Evolutionary conservation across 176 grass and related monocot species (phyloP), one percentile per base, ranked within the genome.

Genomic region (Bonia amplexicaulis): DNA sequence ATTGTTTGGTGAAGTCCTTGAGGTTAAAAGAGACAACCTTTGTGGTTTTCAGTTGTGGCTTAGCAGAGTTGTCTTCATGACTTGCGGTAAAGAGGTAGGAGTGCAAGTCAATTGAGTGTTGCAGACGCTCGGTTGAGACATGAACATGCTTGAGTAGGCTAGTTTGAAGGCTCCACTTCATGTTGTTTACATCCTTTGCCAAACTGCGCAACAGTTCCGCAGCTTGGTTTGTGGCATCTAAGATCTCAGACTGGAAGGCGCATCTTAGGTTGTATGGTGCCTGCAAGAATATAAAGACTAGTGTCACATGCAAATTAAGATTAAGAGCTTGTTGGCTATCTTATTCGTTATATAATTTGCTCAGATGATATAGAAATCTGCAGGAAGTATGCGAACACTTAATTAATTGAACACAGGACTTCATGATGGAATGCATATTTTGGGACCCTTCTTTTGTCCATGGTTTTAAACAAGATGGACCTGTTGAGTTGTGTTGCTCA

Each of bases 191-290:
- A 64, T 93, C 89, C 47, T 92, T 93, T 27, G 73, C 85, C 76
- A 97, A 72, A 80, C 87, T 88, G 65, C 79, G 84, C 45, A 97
- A 60, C 20, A 97, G 85, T 78, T 92, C 91, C 17, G 89, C 91
- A 9, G 91, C 91, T 89, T 93, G 82, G 55, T 88, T 91, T 48
- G 94, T 92, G 69, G 94, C 87, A 69, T 97, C 91, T 31, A 92
- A 84, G 76, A 97, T 97, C 33, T 97, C 94, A 1, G 79, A 73
- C 47, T 85, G 89, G 80, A 97, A 97, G 60, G 94, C 84, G 29
- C 87, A 97, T 27, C 89, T 91, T 49, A 97, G 87, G 68, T 93
- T 90, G 64, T 93, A 93, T 48, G 94, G 91, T 61, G 94, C 91
- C 94, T 97, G 74, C 53, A 84, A 78, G 2, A 83, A 84, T 57